These are phyloP conservation scores for Bothia castanella DNA, from an alignment of 1,284 basidiomycete genomes.

Conservation along the genomic window DNA sequence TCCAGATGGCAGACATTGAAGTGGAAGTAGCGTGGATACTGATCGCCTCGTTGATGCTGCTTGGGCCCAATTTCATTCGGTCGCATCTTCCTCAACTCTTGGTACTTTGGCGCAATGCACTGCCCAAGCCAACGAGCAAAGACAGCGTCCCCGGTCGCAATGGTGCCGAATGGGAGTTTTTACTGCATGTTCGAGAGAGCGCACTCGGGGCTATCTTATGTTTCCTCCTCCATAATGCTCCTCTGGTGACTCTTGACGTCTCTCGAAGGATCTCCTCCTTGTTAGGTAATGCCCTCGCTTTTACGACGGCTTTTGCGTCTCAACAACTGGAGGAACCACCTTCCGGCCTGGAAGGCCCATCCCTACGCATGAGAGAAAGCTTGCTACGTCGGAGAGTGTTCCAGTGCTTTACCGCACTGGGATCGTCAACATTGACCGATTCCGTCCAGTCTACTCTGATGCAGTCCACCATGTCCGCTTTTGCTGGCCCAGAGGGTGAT, in stretches of 20 bases:
- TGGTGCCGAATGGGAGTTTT: conserved; percentile 84
- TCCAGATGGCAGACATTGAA: conserved; percentile 78
- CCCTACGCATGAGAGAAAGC: conserved; percentile 77
- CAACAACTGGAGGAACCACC: conserved; percentile 50
- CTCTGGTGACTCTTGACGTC: conserved; percentile 87
- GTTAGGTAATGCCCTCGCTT: conserved; percentile 86
- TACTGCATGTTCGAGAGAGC: conserved; percentile 88
- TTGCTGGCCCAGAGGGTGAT: conserved; percentile 82
- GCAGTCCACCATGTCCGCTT: conserved; percentile 80
- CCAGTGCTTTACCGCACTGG: conserved; percentile 85
- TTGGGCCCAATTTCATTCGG: conserved; percentile 91
- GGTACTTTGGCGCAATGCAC: conserved; percentile 94
- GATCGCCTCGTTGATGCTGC: conserved; percentile 86
- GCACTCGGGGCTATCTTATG: conserved; percentile 86
- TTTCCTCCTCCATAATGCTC: conserved; percentile 81
- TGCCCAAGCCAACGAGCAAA: conserved; percentile 91
- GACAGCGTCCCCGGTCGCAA: conserved; percentile 68
- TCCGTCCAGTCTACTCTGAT: conserved; percentile 77
- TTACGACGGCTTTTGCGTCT: conserved; percentile 70
- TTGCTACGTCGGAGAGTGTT: conserved; percentile 82
- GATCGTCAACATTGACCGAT: conserved; percentile 76
- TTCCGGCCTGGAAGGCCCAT: conserved; percentile 46
- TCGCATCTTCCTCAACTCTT: conserved; percentile 90
- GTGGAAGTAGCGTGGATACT: conserved; percentile 95
- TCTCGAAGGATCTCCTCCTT: conserved; percentile 84